Evolutionary conservation across 2,329 filamentous ascomycete genomes (phyloP).

Genomic region (Neurospora sp.): DNA sequence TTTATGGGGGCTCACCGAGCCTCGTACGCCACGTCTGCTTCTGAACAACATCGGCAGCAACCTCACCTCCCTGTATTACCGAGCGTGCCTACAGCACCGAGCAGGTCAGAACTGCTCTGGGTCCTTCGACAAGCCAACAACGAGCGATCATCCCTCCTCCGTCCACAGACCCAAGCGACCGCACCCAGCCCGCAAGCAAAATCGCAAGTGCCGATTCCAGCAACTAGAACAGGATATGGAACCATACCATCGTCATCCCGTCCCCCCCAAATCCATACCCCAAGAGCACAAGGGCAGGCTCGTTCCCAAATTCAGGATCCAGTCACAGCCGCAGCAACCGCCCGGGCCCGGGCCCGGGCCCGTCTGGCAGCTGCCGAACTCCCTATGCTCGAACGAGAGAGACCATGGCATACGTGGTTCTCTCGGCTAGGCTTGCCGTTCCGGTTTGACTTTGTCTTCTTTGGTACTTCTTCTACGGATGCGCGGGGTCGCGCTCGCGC

Average conservation of each 20-base stretch:
- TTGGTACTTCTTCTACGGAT: rapidly evolving
- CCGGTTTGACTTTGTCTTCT: not conserved
- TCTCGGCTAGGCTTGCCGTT: not conserved
- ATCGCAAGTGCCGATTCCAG: not conserved
- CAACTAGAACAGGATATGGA: not conserved
- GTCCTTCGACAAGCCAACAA: not conserved
- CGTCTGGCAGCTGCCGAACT: not conserved
- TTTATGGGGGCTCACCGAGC: not conserved
- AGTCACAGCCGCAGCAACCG: not conserved
- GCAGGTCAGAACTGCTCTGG: not conserved
- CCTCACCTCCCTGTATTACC: not conserved
- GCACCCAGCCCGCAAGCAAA: not conserved
- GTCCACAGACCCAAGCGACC: not conserved
- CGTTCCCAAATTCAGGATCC: not conserved
- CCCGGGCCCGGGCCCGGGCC: not conserved
- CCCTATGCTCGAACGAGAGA: not conserved
- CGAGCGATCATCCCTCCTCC: not conserved
- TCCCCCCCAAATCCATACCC: not conserved
- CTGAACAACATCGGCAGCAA: not conserved
- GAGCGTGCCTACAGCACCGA: not conserved
- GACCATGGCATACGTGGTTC: not conserved
- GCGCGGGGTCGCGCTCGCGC: not conserved
- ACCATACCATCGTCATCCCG: not conserved
- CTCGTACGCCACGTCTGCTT: not conserved
- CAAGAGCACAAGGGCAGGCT: not conserved